phyloP scores from a whole-genome alignment of 208 protist species.

The Crithidia acanthocephali region DNA sequence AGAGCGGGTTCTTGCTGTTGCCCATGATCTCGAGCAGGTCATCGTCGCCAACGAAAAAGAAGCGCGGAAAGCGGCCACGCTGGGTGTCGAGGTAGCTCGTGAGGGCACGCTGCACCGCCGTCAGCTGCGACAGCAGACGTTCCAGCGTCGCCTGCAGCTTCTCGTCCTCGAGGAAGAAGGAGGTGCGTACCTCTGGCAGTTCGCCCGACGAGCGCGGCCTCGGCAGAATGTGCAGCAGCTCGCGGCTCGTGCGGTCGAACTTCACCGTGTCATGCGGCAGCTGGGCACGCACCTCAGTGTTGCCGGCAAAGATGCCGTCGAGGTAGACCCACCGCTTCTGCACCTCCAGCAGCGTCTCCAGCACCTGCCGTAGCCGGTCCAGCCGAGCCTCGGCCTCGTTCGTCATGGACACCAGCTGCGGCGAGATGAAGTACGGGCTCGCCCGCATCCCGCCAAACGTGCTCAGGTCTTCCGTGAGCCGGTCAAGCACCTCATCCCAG shows the following conservation, averaged over 20 bases:
- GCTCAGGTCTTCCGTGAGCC: constrained; percentile 95
- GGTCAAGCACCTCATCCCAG: constrained; percentile 97
- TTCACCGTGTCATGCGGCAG: constrained; percentile 95
- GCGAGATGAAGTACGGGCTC: constrained; percentile 96
- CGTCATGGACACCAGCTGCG: constrained; percentile 64
- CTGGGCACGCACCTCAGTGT: constrained; percentile 95
- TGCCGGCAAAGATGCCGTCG: constrained; percentile 97
- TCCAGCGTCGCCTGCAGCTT: constrained; percentile 92
- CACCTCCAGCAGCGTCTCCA: constrained; percentile 96
- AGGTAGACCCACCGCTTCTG: constrained; percentile 99
- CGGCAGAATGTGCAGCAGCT: constrained; percentile 95
- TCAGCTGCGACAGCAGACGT: constrained; percentile 91
- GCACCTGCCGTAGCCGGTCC: constrained; percentile 87
- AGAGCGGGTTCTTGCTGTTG: constrained; percentile 94
- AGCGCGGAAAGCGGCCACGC: constrained; percentile 97
- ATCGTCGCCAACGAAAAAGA: constrained; percentile 99
- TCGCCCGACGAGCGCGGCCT: constrained; percentile 65
- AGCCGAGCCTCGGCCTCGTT: constrained; percentile 95
- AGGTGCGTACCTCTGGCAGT: constrained; percentile 58
- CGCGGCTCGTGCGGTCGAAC: constrained; percentile 94
- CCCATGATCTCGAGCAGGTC: constrained; percentile 99
- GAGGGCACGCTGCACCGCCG: constrained; percentile 97
- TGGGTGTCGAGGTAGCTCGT: constrained; percentile 98
- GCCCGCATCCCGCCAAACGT: constrained; percentile 94
- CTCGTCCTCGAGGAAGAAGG: constrained; percentile 95